These are phyloP conservation scores for Blastomyces gilchristii DNA, from an alignment of 2,329 filamentous ascomycete species.

Conservation along the genomic window DNA sequence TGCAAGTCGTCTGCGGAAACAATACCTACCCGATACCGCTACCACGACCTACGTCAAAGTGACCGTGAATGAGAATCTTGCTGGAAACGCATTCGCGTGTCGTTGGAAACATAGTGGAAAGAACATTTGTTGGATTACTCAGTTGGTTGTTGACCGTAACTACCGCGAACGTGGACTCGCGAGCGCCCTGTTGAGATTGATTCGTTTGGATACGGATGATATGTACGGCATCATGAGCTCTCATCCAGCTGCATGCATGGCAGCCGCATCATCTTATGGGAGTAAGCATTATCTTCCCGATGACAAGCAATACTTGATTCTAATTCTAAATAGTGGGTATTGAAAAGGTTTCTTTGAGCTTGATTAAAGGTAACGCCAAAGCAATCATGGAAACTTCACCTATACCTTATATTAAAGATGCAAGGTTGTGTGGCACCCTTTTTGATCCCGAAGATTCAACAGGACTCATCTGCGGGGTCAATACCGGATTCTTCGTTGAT, in stretches of 20 bases:
- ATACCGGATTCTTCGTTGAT: constrained; percentile 32
- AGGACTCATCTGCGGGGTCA: constrained; percentile 26
- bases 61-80: constrained; percentile 11
- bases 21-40: constrained; percentile 9
- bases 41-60: constrained; percentile 9
- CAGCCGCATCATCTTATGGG: no score
- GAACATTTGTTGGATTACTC: constrained; percentile 34
- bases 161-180: constrained; percentile 32
- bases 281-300: no score
- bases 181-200: no score
- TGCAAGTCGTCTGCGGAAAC: constrained; percentile 8
- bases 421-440: constrained; percentile 29
- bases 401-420: constrained; percentile 31
- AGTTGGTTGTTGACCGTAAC: constrained; percentile 31
- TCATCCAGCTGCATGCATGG: no score
- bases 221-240: no score
- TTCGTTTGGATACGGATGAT: no score
- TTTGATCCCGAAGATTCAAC: constrained; percentile 24
- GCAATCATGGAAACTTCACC: constrained; percentile 29
- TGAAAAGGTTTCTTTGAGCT: constrained; percentile 4
- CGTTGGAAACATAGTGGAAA: constrained; percentile 24
- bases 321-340: no score
- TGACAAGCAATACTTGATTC: no score
- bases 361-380: constrained; percentile 24
- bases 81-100: constrained; percentile 26